Base-by-base conservation (phyloP, 805 yeast species). In the Zygoascus ofunaensis region DNA sequence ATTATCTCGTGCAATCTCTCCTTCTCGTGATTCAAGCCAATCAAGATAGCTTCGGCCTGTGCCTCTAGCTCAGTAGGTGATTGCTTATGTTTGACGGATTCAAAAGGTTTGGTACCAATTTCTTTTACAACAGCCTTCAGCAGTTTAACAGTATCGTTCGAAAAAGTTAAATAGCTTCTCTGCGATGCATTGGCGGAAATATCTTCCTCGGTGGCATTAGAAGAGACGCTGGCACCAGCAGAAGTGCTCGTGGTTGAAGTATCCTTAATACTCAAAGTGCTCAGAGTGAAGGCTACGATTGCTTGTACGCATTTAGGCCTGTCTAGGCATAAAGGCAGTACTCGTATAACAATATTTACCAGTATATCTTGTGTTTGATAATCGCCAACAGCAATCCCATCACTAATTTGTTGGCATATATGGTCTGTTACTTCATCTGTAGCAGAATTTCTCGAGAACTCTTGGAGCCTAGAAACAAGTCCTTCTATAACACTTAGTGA, bases 401-500 rank as follows among this genome's bases (percentile, higher is more conserved):
- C 18, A 4, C 19, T 37, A 15, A 37, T 24, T 4, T 21, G 18
- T 7, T 7, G 3, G 20, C 33, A 23, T 12, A 24, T 37, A 5
- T 23, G 10, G 10, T 3, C 4, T 3, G 34, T 21, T 3, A 24
- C 4, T n/a, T 24, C 18, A 14, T 5, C 20, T 4, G 24, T 37
- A 12, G 21, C 34, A 8, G 33, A 4, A 23, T 37, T 33, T 20
- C 20, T 8, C 7, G 41, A 14, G 17, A 34, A 20, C 14, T 22
- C 24, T 4, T 12, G 20, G n/a, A 26, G 15, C 12, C 38, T 39
- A 4, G 34, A 8, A 5, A 19, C 35, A 22, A 40, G 28, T 12
- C 33, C 33, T 30, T 28, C 42, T 19, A 57, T 46, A 2, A 60
- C 52, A 15, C 42, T 37, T 15, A 59, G 41, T 14, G 60, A 43